Percentiles rank a stretch among this genome's conserved stretches.
phyloP scores from a whole-genome alignment of 805 yeast species.

The Clavispora fructus region DNA sequence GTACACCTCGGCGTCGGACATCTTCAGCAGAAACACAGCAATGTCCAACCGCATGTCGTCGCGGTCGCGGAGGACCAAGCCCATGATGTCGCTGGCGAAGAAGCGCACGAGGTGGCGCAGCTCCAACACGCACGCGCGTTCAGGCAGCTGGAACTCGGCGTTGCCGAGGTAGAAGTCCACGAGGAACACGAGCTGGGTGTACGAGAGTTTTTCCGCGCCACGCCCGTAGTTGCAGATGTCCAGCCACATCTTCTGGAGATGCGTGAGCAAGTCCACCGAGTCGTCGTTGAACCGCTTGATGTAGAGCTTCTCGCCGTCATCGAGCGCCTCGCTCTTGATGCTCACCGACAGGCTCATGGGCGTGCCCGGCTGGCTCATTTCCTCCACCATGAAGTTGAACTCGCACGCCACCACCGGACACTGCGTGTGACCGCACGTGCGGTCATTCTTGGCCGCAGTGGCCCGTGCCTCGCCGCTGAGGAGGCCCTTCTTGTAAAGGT shows the following conservation, averaged over 20 bases:
- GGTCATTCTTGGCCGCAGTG: not conserved
- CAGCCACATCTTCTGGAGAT: conserved; percentile 25
- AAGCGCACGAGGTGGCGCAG: conserved; percentile 20
- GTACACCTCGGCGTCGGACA: conserved; percentile 15
- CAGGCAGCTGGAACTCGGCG: not conserved
- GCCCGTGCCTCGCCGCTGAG: conserved; percentile 7
- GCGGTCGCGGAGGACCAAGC: conserved; percentile 13
- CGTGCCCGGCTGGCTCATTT: conserved; percentile 5
- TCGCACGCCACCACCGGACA: conserved; percentile 41
- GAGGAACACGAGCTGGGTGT: conserved; percentile 23
- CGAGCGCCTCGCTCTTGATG: not conserved
- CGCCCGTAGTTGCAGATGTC: conserved; percentile 14
- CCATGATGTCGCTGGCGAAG: conserved; percentile 22
- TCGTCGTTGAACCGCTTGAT: conserved; percentile 4
- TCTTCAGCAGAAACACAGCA: conserved; percentile 7
- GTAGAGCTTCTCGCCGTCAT: not conserved
- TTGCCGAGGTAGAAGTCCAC: conserved; percentile 24
- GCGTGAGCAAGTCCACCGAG: conserved; percentile 12
- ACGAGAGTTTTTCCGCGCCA: conserved; percentile 17
- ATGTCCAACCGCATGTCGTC: conserved; percentile 11
- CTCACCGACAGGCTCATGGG: not conserved
- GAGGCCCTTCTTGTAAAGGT: conserved; percentile 27
- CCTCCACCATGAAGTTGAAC: conserved; percentile 31
- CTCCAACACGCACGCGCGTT: conserved; percentile 13
- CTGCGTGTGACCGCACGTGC: conserved; percentile 12